phyloP scores from a whole-genome alignment of 192 early-diverging fungal species.

The Mycoemilia scoparia region DNA sequence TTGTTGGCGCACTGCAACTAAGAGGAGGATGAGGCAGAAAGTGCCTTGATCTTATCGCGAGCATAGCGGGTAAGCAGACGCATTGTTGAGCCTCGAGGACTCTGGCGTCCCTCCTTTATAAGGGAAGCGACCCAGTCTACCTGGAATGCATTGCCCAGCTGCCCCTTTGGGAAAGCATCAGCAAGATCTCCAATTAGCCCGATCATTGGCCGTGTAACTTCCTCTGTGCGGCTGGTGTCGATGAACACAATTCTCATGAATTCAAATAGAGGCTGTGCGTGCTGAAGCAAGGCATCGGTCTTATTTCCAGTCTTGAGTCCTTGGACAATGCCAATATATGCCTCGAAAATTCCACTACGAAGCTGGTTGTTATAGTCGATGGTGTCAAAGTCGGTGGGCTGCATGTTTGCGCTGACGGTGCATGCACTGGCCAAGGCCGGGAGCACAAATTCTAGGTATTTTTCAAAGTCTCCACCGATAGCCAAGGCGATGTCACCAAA shows the following conservation, averaged over 20 bases:
- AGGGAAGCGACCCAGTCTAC: slow-evolving; percentile 59
- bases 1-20: no score
- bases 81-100: slow-evolving; percentile 18
- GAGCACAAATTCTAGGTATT: slow-evolving; percentile 70
- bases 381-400: slow-evolving; percentile 46
- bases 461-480: slow-evolving; percentile 68
- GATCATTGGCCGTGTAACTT: slow-evolving; percentile 53
- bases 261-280: slow-evolving; percentile 51
- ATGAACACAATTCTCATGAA: slow-evolving; percentile 54
- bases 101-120: slow-evolving; percentile 60
- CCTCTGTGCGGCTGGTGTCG: slow-evolving; percentile 44
- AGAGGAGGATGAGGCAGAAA: slow-evolving; percentile 12
- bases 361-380: slow-evolving; percentile 75
- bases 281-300: slow-evolving; percentile 37
- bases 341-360: slow-evolving; percentile 80
- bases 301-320: slow-evolving; percentile 67
- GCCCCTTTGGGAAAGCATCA: slow-evolving; percentile 60
- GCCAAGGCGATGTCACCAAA: slow-evolving; percentile 98
- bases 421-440: slow-evolving; percentile 69
- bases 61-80: slow-evolving; percentile 25
- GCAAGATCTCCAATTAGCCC: slow-evolving; percentile 92
- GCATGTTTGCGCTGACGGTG: slow-evolving; percentile 35
- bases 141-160: slow-evolving; percentile 43
- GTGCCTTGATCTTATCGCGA: slow-evolving; percentile 30
- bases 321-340: slow-evolving; percentile 90